Base-by-base conservation (phyloP, 805 yeast genomes). In the Monosporozyma servazzii region DNA sequence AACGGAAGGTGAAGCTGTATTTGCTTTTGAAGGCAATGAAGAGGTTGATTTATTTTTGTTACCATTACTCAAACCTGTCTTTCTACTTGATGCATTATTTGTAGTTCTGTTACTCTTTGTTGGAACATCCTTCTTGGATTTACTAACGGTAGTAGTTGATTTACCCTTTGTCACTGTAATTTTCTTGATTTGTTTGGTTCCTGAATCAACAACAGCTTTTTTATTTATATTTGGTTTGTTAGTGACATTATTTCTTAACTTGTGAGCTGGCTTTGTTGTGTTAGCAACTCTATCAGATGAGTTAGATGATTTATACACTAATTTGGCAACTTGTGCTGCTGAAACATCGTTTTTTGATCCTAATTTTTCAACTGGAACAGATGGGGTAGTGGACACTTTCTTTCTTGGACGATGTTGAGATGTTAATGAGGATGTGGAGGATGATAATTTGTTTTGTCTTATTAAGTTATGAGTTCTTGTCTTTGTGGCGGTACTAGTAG, bases 321-420 rank as follows among this genome's bases (percentile, higher is more conserved):
- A 11, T 50, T 47, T 46, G 3, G 55, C 55, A 5, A 40, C 53
- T 45, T 53, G 53, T 17, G 52, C 42, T 25, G 54, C 53, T 21
- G 50, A 43, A 6, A 49, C 36, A 7, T 36, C 17, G 7, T 23
- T 44, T 17, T 36, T 39, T 37, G 41, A 25, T 37, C 36, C 9
- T 23, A 10, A 7, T 11, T 17, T 21, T 8, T 36, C 45, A 36
- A 30, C 18, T 18, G 20, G 43, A 5, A n/a, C 37, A 11, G 20
- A 2, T 29, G 45, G 11, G 18, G 29, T 10, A 21, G 31, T 21
- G 5, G 29, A n/a, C 5, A 21, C 18, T 27, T 31, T 48, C 29
- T 33, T 31, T 15, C 18, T 25, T 27, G 53, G 45, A 23, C 17
- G 27, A 21, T 31, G 21, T 21, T 29, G 40, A 9, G 53, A 50